phyloP scores from a whole-genome alignment of 208 protist genomes.

The Trypanosomatidae sp. region DNA sequence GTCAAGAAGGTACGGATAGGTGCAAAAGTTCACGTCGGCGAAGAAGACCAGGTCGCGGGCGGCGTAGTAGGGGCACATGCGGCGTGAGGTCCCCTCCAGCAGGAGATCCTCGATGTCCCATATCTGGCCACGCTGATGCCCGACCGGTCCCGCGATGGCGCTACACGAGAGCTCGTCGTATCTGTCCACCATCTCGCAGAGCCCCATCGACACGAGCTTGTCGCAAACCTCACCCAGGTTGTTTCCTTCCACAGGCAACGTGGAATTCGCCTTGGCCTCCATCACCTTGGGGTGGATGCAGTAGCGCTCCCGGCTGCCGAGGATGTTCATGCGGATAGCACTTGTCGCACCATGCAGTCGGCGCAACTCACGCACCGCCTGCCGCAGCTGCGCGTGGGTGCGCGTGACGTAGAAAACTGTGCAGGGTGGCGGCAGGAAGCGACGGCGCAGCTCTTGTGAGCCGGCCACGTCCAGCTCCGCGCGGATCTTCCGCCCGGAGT shows the following conservation, averaged over 20 bases:
- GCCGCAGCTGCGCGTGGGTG: slow-evolving; percentile 97
- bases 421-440: slow-evolving; percentile 52
- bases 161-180: slow-evolving; percentile 54
- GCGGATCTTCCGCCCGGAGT: slow-evolving; percentile 31
- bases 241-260: slow-evolving; percentile 67
- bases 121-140: slow-evolving; percentile 31
- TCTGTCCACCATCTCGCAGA: slow-evolving; percentile 62
- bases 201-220: slow-evolving; percentile 68
- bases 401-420: slow-evolving; percentile 95
- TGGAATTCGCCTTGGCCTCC: slow-evolving; percentile 45
- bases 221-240: slow-evolving; percentile 86
- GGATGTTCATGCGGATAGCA: slow-evolving; percentile 87
- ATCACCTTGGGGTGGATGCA: slow-evolving; percentile 90
- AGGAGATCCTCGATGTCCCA: slow-evolving; percentile 95
- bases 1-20: slow-evolving; percentile 98
- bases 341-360: slow-evolving; percentile 47
- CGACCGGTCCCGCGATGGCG: slow-evolving; percentile 45
- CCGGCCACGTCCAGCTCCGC: slow-evolving; percentile 47
- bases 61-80: slow-evolving; percentile 95
- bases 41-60: slow-evolving; percentile 76
- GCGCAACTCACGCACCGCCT: slow-evolving; percentile 94
- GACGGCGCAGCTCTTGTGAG: slow-evolving; percentile 55
- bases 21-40: slow-evolving; percentile 95
- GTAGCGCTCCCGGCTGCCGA: slow-evolving; percentile 94
- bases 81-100: slow-evolving; percentile 46